Conservation (phyloP, 108 stramenopile species). For the Cyclotella atomus region DNA sequence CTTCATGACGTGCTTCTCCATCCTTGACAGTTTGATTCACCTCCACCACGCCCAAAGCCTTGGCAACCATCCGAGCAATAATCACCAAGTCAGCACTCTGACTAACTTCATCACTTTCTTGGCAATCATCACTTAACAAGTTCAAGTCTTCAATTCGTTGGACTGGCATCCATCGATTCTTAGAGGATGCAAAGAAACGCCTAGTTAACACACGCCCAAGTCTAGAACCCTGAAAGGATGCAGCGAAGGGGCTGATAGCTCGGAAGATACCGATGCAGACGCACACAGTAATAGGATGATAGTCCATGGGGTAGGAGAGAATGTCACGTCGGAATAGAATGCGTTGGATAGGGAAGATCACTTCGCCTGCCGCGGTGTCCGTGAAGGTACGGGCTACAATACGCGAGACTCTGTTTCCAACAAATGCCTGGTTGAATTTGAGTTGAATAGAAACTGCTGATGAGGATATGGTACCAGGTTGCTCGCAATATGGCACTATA, state of each 20-base stretch:
- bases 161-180: constrained; percentile 67
- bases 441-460: too few species aligned
- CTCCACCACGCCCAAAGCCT: constrained; percentile 60
- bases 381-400: constrained; percentile 44
- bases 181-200: constrained; percentile 42
- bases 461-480: not conserved
- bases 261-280: constrained; percentile 59
- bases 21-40: constrained; percentile 28
- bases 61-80: constrained; percentile 62
- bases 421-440: constrained; percentile 79
- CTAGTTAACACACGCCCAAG: constrained; percentile 65
- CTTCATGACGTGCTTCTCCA: constrained; percentile 22
- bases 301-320: constrained; percentile 42
- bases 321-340: constrained; percentile 34
- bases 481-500: not conserved
- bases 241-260: constrained; percentile 31
- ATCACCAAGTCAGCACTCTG: constrained; percentile 54
- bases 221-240: constrained; percentile 72
- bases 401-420: constrained; percentile 76
- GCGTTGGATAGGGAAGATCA: constrained; percentile 56
- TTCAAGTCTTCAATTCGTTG: constrained; percentile 58
- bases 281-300: constrained; percentile 56
- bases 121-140: constrained; percentile 60
- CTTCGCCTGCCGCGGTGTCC: constrained; percentile 41
- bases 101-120: constrained; percentile 62